Base-by-base conservation (phyloP, 2,329 filamentous ascomycete species). In the Stagonosporopsis tanaceti region DNA sequence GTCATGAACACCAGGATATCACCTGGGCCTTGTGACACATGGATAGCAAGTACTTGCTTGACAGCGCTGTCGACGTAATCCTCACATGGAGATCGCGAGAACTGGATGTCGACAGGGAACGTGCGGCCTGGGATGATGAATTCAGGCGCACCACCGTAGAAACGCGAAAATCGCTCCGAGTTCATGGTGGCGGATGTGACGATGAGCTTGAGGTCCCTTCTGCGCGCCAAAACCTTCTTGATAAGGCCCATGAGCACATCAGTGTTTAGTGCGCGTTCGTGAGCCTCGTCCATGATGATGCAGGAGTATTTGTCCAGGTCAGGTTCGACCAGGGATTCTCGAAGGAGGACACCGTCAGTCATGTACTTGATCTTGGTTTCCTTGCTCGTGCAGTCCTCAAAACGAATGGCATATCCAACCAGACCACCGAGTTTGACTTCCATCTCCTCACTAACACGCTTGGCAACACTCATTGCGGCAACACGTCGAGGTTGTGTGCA, bases 1-100 rank as follows among this genome's bases (percentile, higher is more conserved):
- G 96, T 99, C 95, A 99, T 99, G 77, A 99, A 99, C 8, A 99
- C 94, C 8, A 99, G 81, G 53, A 99, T 98, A 77, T 99, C 95
- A 12, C 95, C 95, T 0, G 87, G 79, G 0, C 92, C 92, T 82
- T 98, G 96, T 0, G 93, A 97, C 11, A 99, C 93, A 69, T 99
- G 95, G 48, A 99, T 98, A 1, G 93, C 90, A 44, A 99, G 84
- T 37, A 97, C 91, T 76, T 98, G 95, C 72, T 97, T 95, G 50
- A 99, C 95, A 1, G 96, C 92, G 67, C 93, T 92, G 70, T 99
- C 96, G 28, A 99, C 95, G 67, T 99, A 99, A 74, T 99, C 95
- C 73, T 98, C 95, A 60, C 96, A 96, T 0, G 95, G 94, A 0
- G 93, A 96, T 59, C 93, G 87, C 51, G 96, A 95, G 73, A 92